phyloP scores from a whole-genome alignment of 1,139 yeast species.

The Candida sp. region DNA sequence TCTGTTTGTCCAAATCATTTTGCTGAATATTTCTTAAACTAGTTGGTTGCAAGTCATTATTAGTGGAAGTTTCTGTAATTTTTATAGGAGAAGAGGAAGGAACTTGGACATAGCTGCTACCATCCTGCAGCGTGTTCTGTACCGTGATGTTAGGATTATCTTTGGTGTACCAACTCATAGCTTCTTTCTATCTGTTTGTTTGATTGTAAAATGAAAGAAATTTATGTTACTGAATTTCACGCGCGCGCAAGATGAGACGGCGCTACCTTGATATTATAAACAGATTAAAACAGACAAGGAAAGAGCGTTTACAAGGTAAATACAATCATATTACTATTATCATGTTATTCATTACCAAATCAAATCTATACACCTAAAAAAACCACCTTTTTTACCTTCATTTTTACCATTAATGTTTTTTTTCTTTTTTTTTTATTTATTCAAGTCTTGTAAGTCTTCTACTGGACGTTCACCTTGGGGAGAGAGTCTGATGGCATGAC shows the following conservation, averaged over 20 bases:
- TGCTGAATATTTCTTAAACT: not conserved
- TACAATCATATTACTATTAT: not conserved
- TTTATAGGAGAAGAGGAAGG: conserved; percentile 36
- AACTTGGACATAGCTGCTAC: conserved; percentile 25
- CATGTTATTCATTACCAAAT: not conserved
- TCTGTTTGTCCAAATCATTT: conserved; percentile 20
- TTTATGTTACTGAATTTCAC: not conserved
- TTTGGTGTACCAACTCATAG: conserved; percentile 33
- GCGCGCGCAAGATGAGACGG: not conserved
- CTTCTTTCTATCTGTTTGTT: not conserved
- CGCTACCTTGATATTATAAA: no score
- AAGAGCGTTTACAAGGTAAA: not conserved
- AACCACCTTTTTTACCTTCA: not conserved
- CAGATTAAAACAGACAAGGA: not conserved
- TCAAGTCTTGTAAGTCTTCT: conserved; percentile 28
- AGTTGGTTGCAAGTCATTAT: conserved; percentile 1
- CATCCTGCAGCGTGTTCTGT: conserved; percentile 16
- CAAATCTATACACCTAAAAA: not conserved
- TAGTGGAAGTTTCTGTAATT: conserved; percentile 21
- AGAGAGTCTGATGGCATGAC: conserved; percentile 44
- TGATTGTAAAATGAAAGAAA: not conserved
- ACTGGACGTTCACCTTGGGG: conserved; percentile 50
- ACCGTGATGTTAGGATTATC: conserved; percentile 17
- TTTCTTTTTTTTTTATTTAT: conserved; percentile 18
- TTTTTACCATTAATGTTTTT: not conserved